Base-by-base conservation (phyloP, 805 yeast genomes). In the Brettanomyces sp. region DNA sequence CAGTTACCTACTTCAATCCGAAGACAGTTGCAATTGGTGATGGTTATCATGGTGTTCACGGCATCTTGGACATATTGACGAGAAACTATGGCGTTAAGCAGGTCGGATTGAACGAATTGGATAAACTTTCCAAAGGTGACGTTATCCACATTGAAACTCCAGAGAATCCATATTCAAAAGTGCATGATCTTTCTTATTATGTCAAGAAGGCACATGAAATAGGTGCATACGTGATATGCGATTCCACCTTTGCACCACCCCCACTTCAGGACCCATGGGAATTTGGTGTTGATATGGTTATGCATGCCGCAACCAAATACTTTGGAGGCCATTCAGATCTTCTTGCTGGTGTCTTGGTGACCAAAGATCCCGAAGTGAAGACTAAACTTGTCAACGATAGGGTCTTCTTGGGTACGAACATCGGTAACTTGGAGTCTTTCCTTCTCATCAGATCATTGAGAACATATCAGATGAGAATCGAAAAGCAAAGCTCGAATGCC, bases 261-360 rank as follows among this genome's bases (percentile, higher is more conserved):
- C 96, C 96, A 14, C 65, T 89, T 47, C 84, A 79, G 55, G 77
- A 87, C 49, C 91, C 95, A 4, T 87, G 88, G 65, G 72, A 72
- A 36, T 82, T 77, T 56, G 96, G 91, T 42, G 96, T 84, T 30
- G 97, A 91, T 62, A 66, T 88, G 52, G 80, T 91, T n/a, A 69
- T 91, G 76, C 96, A 90, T 63, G 87, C 96, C 1, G 96, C 89
- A 1, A 90, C 96, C 1, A 90, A 90, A 61, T 91, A 83, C 65
- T 83, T 88, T 57, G 96, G 95, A 36, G 97, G 98, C n/a, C 96
- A 90, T 64, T 85, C 95, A 5, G 97, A 90, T 62, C 67, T 89
- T 39, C 68, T 90, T 43, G 89, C 95, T 4, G 97, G 98, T 33
- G 69, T 83, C 11, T 64, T 89, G 18, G 78, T 81, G 18, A 80